These are phyloP conservation scores for Penicillium simplicissimum DNA, from an alignment of 495 filamentous ascomycete genomes.

Conservation along the genomic window DNA sequence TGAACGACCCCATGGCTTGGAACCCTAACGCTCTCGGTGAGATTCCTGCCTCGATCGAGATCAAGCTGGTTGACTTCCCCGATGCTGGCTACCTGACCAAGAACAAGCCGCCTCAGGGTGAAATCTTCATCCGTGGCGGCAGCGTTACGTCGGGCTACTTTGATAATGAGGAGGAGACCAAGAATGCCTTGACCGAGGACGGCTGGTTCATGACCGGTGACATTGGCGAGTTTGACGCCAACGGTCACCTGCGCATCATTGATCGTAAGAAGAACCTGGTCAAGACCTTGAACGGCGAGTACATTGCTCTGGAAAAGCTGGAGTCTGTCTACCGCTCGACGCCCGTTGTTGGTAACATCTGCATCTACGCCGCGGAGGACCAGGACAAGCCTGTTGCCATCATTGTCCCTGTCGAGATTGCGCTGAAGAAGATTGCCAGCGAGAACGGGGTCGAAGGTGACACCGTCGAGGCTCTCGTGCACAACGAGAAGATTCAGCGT, in stretches of 20 bases:
- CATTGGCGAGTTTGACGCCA: slow-evolving; percentile 83
- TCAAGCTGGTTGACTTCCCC: slow-evolving; percentile 93
- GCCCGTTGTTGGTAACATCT: slow-evolving; percentile 89
- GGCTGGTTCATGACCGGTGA: slow-evolving; percentile 98
- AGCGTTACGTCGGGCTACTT: slow-evolving; percentile 75
- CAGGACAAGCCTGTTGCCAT: slow-evolving; percentile 89
- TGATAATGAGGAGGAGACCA: slow-evolving; percentile 81
- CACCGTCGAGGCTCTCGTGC: slow-evolving; percentile 74
- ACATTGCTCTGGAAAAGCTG: slow-evolving; percentile 98
- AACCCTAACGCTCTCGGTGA: slow-evolving; percentile 78
- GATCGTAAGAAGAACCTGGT: slow-evolving; percentile 98
- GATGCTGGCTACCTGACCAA: slow-evolving; percentile 89
- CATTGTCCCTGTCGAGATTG: slow-evolving; percentile 85
- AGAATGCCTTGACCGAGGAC: slow-evolving; percentile 68
- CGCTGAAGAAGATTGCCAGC: slow-evolving; percentile 79
- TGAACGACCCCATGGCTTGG: slow-evolving; percentile 91
- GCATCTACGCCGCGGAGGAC: slow-evolving; percentile 80
- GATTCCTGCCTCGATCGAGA: slow-evolving; percentile 77
- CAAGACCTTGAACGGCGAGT: slow-evolving; percentile 95
- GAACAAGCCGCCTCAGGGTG: slow-evolving; percentile 90
- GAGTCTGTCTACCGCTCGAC: slow-evolving; percentile 90
- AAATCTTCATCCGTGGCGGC: slow-evolving; percentile 87
- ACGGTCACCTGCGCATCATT: slow-evolving; percentile 84
- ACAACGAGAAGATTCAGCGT: slow-evolving; percentile 76
- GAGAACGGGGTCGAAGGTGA: slow-evolving; percentile 70